Evolutionary conservation across 2,329 filamentous ascomycete genomes (phyloP).

Genomic region (Cercospora sojina): DNA sequence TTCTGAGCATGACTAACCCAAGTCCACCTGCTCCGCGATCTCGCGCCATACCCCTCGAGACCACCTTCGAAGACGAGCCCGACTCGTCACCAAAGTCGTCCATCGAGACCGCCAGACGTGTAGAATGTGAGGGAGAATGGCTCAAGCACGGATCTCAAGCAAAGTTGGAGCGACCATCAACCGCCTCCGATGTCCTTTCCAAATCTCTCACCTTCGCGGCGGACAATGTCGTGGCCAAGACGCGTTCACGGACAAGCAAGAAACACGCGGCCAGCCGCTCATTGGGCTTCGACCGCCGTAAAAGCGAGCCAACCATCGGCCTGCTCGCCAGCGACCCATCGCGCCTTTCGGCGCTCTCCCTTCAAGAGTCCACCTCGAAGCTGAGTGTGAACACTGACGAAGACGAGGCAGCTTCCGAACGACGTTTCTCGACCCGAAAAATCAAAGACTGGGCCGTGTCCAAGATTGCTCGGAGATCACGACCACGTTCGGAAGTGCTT

Average conservation of each 20-base stretch:
- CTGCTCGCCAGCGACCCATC: constrained; percentile 28
- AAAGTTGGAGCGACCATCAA: constrained; percentile 26
- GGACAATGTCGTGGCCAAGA: constrained; percentile 13
- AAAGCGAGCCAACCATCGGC: constrained; percentile 41
- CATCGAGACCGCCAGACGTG: constrained; percentile 28
- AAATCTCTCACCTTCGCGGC: constrained; percentile 21
- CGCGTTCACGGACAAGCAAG: constrained; percentile 47
- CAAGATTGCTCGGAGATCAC: constrained; percentile 49
- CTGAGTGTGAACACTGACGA: constrained; percentile 5
- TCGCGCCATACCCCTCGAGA: constrained; percentile 41
- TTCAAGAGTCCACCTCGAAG: constrained; percentile 32
- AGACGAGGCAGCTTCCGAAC: constrained; percentile 9
- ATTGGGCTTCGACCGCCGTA: constrained; percentile 58
- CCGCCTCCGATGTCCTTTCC: constrained; percentile 22
- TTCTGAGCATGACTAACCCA: constrained; percentile 61
- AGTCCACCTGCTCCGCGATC: constrained; percentile 48
- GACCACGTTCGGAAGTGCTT: constrained; percentile 19
- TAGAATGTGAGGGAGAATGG: constrained; percentile 38
- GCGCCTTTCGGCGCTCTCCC: constrained; percentile 35
- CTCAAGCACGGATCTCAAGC: constrained; percentile 29
- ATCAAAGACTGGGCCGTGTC: constrained; percentile 67
- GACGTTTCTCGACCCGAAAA: constrained; percentile 55
- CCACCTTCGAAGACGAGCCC: constrained; percentile 43
- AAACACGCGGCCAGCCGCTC: constrained; percentile 64
- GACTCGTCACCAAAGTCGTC: constrained; percentile 60